A percentile compares a stretch with the other conserved stretches of the same genome.
phyloP scores from a whole-genome alignment of 139 green algal genomes.

The Pedinophyceae sp. region DNA sequence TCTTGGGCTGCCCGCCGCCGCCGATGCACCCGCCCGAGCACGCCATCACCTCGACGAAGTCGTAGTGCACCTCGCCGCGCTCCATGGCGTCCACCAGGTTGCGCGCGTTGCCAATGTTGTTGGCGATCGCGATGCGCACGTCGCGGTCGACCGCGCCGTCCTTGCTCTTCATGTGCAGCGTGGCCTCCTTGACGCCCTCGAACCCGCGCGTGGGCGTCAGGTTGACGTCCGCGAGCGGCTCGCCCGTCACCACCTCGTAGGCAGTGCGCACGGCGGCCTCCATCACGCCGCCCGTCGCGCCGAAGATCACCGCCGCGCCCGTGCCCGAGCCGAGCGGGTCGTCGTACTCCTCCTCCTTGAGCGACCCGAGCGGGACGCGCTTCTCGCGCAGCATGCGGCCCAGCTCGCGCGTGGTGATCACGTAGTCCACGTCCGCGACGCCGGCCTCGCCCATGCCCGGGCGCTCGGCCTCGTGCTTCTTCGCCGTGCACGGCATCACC shows the following conservation, averaged over 20 bases:
- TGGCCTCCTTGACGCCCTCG: slow-evolving; percentile 40
- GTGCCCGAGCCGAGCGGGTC: slow-evolving; percentile 26
- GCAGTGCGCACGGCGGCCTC: slow-evolving; percentile 54
- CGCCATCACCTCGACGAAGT: slow-evolving; percentile 50
- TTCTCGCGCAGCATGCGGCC: slow-evolving; percentile 29
- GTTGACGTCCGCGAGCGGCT: slow-evolving; percentile 16
- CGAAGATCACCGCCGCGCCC: slow-evolving; percentile 37
- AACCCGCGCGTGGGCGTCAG: slow-evolving; percentile 33
- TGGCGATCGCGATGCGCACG: slow-evolving; percentile 39
- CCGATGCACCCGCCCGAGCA: slow-evolving; percentile 41
- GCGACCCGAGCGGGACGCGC: slow-evolving; percentile 29
- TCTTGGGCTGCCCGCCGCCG: slow-evolving; percentile 39
- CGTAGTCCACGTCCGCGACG: slow-evolving; percentile 44
- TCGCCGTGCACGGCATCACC: slow-evolving; percentile 52
- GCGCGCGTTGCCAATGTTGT: slow-evolving; percentile 56
- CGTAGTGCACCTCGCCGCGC: slow-evolving; percentile 16
- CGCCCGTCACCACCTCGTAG: slow-evolving; percentile 21
- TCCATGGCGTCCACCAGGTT: slow-evolving; percentile 33
- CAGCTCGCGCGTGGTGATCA: slow-evolving; percentile 46
- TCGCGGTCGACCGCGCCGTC: slow-evolving; percentile 6
- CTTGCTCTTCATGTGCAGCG: slow-evolving; percentile 15
- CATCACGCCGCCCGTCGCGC: slow-evolving; percentile 53
- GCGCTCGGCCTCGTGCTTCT: slow-evolving; percentile 24
- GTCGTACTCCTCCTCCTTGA: slow-evolving; percentile 30
- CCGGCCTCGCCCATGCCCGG: slow-evolving; percentile 29